Conservation (phyloP, 257 asterid genomes). For the Solanum pimpinellifolium region DNA sequence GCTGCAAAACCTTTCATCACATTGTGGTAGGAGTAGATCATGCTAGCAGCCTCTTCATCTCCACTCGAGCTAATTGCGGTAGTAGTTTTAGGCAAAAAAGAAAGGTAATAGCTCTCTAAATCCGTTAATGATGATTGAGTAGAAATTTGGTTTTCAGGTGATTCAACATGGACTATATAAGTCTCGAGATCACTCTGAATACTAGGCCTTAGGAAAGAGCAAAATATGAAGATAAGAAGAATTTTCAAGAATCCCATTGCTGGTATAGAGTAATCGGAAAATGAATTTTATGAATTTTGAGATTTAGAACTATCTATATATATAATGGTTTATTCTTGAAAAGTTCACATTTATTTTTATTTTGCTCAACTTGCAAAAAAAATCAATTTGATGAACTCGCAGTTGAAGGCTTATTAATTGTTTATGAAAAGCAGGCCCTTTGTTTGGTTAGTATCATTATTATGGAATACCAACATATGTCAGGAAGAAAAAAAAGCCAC, state of each 20-base stretch:
- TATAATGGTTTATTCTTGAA: neutral
- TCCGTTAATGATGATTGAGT: neutral
- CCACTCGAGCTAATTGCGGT: neutral
- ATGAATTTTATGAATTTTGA: neutral
- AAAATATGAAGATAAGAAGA: neutral
- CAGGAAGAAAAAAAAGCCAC: neutral
- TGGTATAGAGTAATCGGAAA: neutral
- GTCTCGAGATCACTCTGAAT: conserved; percentile 4
- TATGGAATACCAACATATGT: neutral
- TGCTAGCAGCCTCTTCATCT: neutral
- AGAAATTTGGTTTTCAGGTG: conserved; percentile 1
- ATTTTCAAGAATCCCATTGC: neutral
- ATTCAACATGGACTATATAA: conserved; percentile 28
- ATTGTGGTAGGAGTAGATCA: conserved; percentile 19
- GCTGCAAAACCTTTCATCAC: conserved; percentile 46
- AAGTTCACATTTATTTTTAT: neutral
- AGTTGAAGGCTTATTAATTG: neutral
- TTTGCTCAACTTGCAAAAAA: neutral
- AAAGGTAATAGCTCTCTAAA: conserved; percentile 21
- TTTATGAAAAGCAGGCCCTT: neutral
- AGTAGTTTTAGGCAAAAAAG: conserved; percentile 17
- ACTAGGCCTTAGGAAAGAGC: neutral
- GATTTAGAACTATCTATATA: neutral
- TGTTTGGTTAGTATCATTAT: neutral
- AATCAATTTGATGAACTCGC: neutral